Evolutionary conservation across 495 filamentous ascomycete species (phyloP), one percentile per base, ranked within the genome.

Genomic region (Staphylotrichum longicolle): DNA sequence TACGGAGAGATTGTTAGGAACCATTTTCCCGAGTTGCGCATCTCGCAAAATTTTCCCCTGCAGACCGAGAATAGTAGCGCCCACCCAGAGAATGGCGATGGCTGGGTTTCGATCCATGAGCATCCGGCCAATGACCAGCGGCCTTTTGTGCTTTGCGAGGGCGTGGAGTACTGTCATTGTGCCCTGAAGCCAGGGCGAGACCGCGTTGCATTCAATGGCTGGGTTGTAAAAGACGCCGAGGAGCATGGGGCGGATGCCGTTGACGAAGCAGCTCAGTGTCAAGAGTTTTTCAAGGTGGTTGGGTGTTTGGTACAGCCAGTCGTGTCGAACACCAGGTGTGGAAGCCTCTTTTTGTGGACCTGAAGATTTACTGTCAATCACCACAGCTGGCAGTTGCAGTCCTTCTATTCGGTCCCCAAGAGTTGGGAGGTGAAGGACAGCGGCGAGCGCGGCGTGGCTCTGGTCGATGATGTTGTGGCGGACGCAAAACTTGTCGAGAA

Each of bases 181-280:
- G 20, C 65, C 65, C 41, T 62, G 57, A 10, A 67, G 57, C 65
- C 61, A 64, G 0, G 65, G 65, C 11, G 61, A 58, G 14, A 54
- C 61, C 9, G 58, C 50, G 51, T 67, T 67, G 41, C 53, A 61
- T 45, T 58, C 57, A 6, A 64, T 48, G 1, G 9, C 15, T 6
- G 61, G 44, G 8, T 67, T 47, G 55, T 67, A 67, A 41, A 67
- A 64, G 61, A 11, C 51, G 40, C 54, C 61, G n/a, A 58, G 48
- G n/a, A 67, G 52, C 53, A 67, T 63, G 9, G 11, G 32, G 37
- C 9, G 14, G 49, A 8, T 47, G 42, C n/a, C 7, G 9, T 27
- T 5, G 15, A 20, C 4, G 35, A 40, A 20, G 51, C 34, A 39
- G 3, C 34, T n/a, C 2, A 40, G 14, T 4, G 35, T 15, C 8